Evolutionary conservation across 1,284 basidiomycete species (phyloP).

Genomic region (Phellopilus nigrolimitatus): DNA sequence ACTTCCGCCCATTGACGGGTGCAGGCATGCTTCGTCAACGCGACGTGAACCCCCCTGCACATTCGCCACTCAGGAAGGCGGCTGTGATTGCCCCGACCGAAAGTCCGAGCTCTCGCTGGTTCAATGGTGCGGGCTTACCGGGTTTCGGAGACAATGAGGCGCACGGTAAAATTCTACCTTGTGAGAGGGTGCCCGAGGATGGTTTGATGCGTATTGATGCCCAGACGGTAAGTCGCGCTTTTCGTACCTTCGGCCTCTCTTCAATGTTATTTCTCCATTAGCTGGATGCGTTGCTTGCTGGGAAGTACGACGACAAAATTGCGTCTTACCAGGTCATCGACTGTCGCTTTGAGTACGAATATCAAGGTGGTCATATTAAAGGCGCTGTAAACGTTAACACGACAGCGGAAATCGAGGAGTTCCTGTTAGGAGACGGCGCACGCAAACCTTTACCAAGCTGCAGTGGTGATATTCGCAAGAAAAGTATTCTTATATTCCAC

Average conservation of each 20-base stretch:
- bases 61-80: conserved; percentile 18
- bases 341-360: conserved; percentile 98
- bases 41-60: conserved; percentile 31
- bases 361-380: conserved; percentile 86
- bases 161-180: conserved; percentile 90
- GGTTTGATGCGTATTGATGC: conserved; percentile 89
- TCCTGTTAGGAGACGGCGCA: conserved; percentile 59
- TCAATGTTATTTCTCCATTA: conserved; percentile 28
- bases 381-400: conserved; percentile 92
- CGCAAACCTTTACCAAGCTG: conserved; percentile 71
- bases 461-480: conserved; percentile 72
- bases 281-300: conserved; percentile 74
- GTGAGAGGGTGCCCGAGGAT: conserved; percentile 90
- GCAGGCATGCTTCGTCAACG: conserved; percentile 44
- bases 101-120: conserved; percentile 51
- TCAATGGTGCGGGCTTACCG: conserved; percentile 51
- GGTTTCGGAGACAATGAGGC: conserved; percentile 93
- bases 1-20: conserved; percentile 65
- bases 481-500: conserved; percentile 91
- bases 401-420: conserved; percentile 74
- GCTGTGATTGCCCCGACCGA: conserved; percentile 27
- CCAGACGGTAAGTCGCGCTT: conserved; percentile 59
- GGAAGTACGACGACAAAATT: conserved; percentile 62
- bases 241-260: background rate
- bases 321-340: conserved; percentile 81